phyloP scores from a whole-genome alignment of 345 rosid genomes.

The Hibiscus tridactylites region DNA sequence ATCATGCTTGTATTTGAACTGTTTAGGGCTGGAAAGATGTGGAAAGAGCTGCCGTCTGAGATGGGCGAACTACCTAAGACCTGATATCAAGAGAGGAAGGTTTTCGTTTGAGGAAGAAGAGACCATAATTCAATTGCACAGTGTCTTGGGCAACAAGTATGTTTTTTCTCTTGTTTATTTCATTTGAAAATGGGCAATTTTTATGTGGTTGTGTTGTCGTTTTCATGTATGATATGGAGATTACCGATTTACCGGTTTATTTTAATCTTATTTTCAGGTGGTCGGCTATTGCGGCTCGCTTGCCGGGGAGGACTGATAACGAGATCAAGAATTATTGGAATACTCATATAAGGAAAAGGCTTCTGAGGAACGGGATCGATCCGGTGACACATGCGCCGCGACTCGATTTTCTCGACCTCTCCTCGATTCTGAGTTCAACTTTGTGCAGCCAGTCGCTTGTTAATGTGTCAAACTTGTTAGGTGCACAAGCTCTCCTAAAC shows the following conservation, averaged over 20 bases:
- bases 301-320: slow-evolving; percentile 96
- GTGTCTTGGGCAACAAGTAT: slow-evolving; percentile 87
- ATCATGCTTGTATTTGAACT: not conserved
- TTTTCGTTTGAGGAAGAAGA: slow-evolving; percentile 97
- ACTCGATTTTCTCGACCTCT: slow-evolving; percentile 67
- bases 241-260: not conserved
- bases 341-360: slow-evolving; percentile 81
- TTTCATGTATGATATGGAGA: not conserved
- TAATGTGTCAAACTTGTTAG: slow-evolving; percentile 18
- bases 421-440: slow-evolving; percentile 54
- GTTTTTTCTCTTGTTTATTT: not conserved
- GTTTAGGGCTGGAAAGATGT: slow-evolving; percentile 76
- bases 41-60: slow-evolving; percentile 98
- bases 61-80: slow-evolving; percentile 92
- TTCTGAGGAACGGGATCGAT: slow-evolving; percentile 75
- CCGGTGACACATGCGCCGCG: slow-evolving; percentile 92
- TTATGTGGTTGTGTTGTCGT: not conserved
- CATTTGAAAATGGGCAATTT: not conserved
- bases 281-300: slow-evolving; percentile 95
- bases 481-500: slow-evolving; percentile 40
- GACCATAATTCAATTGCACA: slow-evolving; percentile 75
- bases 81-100: slow-evolving; percentile 90
- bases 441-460: slow-evolving; percentile 14
- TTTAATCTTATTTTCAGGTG: slow-evolving; percentile 42
- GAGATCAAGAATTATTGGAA: slow-evolving; percentile 97